Conservation (phyloP, 169 alveolate species). For the Condylostoma magnum region DNA sequence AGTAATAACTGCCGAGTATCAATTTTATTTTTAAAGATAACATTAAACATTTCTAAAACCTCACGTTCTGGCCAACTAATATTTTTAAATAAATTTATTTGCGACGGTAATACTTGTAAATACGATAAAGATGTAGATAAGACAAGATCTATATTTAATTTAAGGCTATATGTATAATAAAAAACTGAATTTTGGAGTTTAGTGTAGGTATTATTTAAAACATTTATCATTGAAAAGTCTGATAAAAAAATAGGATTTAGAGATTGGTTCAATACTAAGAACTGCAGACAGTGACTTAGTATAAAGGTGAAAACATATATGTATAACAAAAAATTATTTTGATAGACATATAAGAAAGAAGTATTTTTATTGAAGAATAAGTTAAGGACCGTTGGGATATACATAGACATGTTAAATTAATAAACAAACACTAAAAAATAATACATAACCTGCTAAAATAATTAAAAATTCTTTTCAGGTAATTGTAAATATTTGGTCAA, state of each 20-base stretch:
- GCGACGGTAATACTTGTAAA: not conserved
- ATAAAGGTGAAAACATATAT: no score
- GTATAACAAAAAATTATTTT: no score
- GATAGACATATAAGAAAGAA: no score
- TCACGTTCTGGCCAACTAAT: not conserved
- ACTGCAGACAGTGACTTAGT: no score
- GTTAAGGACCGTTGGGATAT: no score
- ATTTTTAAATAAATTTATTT: not conserved
- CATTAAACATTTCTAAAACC: not conserved
- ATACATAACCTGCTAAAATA: not conserved
- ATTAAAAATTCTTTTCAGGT: constrained; percentile 2
- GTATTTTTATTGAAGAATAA: no score
- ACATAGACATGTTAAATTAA: not conserved
- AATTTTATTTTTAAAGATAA: not conserved
- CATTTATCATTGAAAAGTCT: no score
- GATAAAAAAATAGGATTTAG: no score
- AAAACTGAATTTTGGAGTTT: no score
- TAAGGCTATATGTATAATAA: not conserved
- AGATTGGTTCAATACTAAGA: no score
- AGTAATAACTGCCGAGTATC: not conserved
- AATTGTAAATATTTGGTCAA: not conserved
- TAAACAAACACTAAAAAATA: not conserved
- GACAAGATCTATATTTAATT: not conserved
- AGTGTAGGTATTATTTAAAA: no score
- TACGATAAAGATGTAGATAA: not conserved